These are phyloP conservation scores for Heliophila coronopifolia DNA, from an alignment of 441 rosid genomes.

Conservation along the genomic window DNA sequence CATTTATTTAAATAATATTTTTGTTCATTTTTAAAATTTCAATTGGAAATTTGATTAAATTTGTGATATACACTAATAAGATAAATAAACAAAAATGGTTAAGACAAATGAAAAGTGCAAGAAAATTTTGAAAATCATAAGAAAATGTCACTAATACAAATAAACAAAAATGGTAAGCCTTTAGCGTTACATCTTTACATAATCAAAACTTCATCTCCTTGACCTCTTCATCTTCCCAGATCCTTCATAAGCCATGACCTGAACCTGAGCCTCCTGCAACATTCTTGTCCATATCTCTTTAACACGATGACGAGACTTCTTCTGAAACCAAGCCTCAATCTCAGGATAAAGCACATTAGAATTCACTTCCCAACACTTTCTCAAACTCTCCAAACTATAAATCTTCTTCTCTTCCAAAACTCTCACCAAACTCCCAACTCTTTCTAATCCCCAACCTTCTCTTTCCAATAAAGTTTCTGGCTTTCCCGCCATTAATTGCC, in stretches of 20 bases:
- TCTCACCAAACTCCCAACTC: slow-evolving; percentile 54
- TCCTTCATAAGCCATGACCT: no score
- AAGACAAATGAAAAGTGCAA: no score
- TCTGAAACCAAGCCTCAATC: slow-evolving; percentile 69
- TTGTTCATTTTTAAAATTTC: no score
- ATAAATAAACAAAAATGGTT: no score
- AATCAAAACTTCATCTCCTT: neutral
- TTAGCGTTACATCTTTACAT: no score
- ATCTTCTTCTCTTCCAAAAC: slow-evolving; percentile 40
- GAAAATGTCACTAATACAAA: no score
- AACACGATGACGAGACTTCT: slow-evolving; percentile 39
- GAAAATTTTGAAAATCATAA: no score
- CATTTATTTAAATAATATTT: no score
- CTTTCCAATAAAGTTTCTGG: slow-evolving; percentile 53
- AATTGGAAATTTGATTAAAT: no score
- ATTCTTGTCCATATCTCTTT: slow-evolving; percentile 58
- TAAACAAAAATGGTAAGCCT: no score
- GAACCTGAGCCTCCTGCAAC: slow-evolving; percentile 42
- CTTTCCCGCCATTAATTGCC: slow-evolving; percentile 45
- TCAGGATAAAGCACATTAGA: slow-evolving; percentile 42
- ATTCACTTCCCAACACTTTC: slow-evolving; percentile 47
- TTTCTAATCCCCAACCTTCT: slow-evolving; percentile 50
- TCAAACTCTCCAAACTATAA: slow-evolving; percentile 42
- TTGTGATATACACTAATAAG: no score
- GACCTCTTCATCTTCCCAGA: no score